Evolutionary conservation across 805 yeast species (phyloP).

Genomic region (Lipomyces chichibuensis): DNA sequence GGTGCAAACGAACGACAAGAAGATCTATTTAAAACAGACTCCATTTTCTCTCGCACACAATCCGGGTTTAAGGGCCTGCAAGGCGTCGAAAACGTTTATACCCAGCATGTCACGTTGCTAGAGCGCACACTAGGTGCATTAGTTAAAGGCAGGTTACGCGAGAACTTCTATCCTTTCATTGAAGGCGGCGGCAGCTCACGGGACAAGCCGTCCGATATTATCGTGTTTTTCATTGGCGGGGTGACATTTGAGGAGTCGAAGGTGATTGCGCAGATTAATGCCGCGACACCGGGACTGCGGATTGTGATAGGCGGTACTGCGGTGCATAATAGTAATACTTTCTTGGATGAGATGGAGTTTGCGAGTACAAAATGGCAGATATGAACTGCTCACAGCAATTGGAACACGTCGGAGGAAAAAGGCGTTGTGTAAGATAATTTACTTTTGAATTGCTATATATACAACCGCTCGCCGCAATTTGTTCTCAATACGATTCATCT

Average conservation of each 20-base stretch:
- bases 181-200: conserved; percentile 44
- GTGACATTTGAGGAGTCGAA: conserved; percentile 91
- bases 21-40: conserved; percentile 46
- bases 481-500: too few relatives aligned
- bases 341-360: conserved; percentile 46
- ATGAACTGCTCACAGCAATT: not conserved
- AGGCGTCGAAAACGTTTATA: conserved; percentile 62
- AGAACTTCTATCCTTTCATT: conserved; percentile 51
- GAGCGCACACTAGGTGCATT: conserved; percentile 52
- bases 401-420: not conserved
- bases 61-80: conserved; percentile 50
- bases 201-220: conserved; percentile 46
- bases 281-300: conserved; percentile 57
- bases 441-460: not conserved
- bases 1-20: conserved; percentile 53
- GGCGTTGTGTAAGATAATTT: not conserved
- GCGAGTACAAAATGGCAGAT: conserved; percentile 48
- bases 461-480: too few relatives aligned
- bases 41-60: conserved; percentile 49
- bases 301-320: conserved; percentile 81
- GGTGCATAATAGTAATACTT: conserved; percentile 53
- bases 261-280: conserved; percentile 70
- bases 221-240: conserved; percentile 70
- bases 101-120: conserved; percentile 87
- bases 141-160: conserved; percentile 49